A percentile compares a stretch with the other conserved stretches of the same genome.
Conservation (phyloP, 192 early-diverging fungal genomes). For the Backusella tarrabulga region DNA sequence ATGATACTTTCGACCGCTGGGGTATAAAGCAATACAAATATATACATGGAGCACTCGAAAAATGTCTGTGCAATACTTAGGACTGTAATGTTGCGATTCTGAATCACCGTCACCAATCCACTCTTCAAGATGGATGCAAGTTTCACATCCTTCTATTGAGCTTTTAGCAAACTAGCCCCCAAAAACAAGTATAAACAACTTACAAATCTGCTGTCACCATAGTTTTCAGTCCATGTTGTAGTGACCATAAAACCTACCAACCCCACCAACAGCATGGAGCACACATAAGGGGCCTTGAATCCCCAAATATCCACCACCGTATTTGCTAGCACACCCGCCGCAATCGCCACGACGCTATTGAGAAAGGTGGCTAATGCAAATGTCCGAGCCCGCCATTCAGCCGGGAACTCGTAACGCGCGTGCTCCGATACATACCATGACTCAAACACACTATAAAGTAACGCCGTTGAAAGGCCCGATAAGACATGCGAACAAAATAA, state of each 20-base stretch:
- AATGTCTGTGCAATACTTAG: slow-evolving; percentile 58
- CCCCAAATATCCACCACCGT: slow-evolving; percentile 51
- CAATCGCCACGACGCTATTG: slow-evolving; percentile 72
- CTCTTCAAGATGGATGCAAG: slow-evolving; percentile 14
- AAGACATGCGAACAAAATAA: slow-evolving; percentile 47
- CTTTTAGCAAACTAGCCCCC: background rate
- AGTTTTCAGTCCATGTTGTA: slow-evolving; percentile 73
- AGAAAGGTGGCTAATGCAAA: slow-evolving; percentile 66
- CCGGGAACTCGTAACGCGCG: slow-evolving; percentile 48
- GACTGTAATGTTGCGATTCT: slow-evolving; percentile 39
- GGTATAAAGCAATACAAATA: slow-evolving; percentile 59
- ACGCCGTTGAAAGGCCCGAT: slow-evolving; percentile 47
- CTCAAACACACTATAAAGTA: slow-evolving; percentile 62
- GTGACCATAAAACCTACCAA: slow-evolving; percentile 50
- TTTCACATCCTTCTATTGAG: background rate
- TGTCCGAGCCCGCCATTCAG: slow-evolving; percentile 52
- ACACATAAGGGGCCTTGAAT: slow-evolving; percentile 61
- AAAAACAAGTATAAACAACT: background rate
- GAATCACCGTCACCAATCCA: background rate
- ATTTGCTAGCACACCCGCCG: slow-evolving; percentile 65
- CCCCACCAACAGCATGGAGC: slow-evolving; percentile 50
- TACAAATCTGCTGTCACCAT: slow-evolving; percentile 43
- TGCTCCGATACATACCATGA: slow-evolving; percentile 64
- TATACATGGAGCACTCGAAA: slow-evolving; percentile 66
- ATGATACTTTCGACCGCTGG: slow-evolving; percentile 48